Evolutionary conservation across 495 filamentous ascomycete genomes (phyloP), one percentile per base, ranked within the genome.

Genomic region (Xylaria longipes): DNA sequence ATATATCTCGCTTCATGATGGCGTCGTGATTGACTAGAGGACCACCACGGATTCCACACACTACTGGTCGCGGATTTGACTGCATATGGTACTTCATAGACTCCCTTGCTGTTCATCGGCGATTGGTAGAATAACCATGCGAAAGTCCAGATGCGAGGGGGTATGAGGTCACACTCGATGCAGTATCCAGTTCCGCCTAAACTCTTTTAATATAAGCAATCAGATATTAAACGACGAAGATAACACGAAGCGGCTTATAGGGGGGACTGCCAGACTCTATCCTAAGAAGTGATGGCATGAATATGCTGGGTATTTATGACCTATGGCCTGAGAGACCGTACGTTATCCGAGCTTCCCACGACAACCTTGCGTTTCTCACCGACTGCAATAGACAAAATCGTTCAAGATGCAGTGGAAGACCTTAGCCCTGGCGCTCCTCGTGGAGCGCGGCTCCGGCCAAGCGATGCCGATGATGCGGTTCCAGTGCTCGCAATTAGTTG

Each of bases 401-500:
- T 64, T 54, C 77, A 78, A 76, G 68, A 82, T 81, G 80, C 78
- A 80, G 75, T 80, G 75, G 78, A 82, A 80, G 64, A 52, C 76
- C 66, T 72, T 82, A 41, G 73, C 75, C 35, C 72, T 81, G 12
- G 76, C 81, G 31, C 78, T 82, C 29, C 70, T 79, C 72, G 77
- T 72, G 62, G 65, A 76, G 76, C 78, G 72, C 65, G 70, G 72
- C 74, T 69, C 65, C 70, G 75, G 70, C 73, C 81, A 82, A 33
- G 56, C 25, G 43, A 73, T 69, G 63, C 58, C 69, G 71, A 80
- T 80, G 78, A 71, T 84, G 68, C 77, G 82, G 12, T 84, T 84
- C 72, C 71, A 74, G 31, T 84, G 82, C 75, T 81, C 80, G 66
- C 79, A 82, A 70, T 78, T 82, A 56, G 80, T 82, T 57, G 66